These are phyloP conservation scores for Macrophomina tecta DNA, from an alignment of 2,329 filamentous ascomycete species.

Conservation along the genomic window DNA sequence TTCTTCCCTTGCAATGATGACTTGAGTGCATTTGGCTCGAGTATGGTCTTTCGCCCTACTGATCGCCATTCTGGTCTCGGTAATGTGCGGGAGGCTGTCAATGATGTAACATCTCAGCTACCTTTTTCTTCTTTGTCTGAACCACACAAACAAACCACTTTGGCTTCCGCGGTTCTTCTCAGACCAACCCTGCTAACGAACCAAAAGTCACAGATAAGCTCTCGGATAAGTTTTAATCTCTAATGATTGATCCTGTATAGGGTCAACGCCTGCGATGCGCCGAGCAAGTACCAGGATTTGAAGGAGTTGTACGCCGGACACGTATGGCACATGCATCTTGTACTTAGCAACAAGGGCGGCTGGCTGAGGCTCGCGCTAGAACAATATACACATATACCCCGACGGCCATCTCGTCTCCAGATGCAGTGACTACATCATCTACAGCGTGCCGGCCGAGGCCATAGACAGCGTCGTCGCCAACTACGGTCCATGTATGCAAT, in stretches of 20 bases:
- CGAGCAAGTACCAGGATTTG: conserved; percentile 84
- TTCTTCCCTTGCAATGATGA: conserved; percentile 75
- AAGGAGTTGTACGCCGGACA: conserved; percentile 80
- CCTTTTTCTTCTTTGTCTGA: conserved; percentile 90
- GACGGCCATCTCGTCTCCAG: conserved; percentile 97
- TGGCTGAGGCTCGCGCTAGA: conserved; percentile 65
- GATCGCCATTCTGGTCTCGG: conserved; percentile 78
- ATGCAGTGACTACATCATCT: conserved; percentile 97
- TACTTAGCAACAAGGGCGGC: conserved; percentile 36
- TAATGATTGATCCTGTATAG: conserved; percentile 58
- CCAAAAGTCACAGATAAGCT: conserved; percentile 31
- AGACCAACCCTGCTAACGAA: conserved; percentile 26
- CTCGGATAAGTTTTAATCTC: conserved; percentile 19
- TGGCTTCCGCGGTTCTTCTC: neutral
- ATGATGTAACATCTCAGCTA: conserved; percentile 99
- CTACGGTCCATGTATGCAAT: conserved; percentile 85
- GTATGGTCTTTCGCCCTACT: conserved; percentile 73
- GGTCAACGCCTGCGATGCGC: conserved; percentile 91
- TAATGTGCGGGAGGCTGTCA: conserved; percentile 68
- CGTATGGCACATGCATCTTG: conserved; percentile 65
- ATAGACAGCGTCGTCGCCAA: conserved; percentile 86
- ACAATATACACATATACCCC: conserved; percentile 79
- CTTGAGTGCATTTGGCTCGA: conserved; percentile 99
- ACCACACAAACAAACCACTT: conserved; percentile 34
- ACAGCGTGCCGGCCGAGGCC: conserved; percentile 93